These are phyloP conservation scores for Epichloe uncinata DNA, from an alignment of 2,329 filamentous ascomycete species.

Conservation along the genomic window DNA sequence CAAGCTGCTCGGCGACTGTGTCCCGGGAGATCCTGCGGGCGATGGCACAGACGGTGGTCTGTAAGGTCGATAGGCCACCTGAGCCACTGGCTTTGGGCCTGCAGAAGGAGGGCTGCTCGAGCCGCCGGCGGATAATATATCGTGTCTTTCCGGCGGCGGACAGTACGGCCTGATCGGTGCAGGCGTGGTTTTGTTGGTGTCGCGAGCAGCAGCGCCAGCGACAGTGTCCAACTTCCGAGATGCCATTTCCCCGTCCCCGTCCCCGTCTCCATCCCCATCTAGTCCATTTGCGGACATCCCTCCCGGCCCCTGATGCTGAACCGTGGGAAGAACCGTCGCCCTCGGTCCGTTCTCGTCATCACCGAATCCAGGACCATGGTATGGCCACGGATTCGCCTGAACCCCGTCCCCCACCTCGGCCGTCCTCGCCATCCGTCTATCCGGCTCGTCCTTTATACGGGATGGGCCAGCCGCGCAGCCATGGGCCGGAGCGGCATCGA, in stretches of 20 bases:
- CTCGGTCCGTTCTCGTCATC: constrained; percentile 6
- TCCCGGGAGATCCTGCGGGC: too few species aligned
- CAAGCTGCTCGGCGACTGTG: not conserved
- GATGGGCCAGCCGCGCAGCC: constrained; percentile 7
- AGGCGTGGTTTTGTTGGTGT: constrained; percentile 7
- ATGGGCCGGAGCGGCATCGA: constrained; percentile 13
- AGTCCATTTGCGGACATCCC: not conserved
- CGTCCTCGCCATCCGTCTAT: constrained; percentile 1
- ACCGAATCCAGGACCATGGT: constrained; percentile 13
- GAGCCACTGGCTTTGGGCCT: not conserved
- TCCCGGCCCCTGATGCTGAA: not conserved
- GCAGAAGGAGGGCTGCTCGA: not conserved
- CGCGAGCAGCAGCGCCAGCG: not conserved
- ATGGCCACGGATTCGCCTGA: constrained; percentile 19
- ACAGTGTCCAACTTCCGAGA: too few species aligned
- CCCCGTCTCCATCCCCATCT: too few species aligned
- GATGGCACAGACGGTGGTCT: constrained; percentile 11
- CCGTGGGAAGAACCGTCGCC: constrained; percentile 3
- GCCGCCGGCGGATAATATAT: not conserved
- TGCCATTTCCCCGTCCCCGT: too few species aligned
- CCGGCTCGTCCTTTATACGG: constrained; percentile 5
- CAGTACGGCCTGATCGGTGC: constrained; percentile 16
- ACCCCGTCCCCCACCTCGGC: constrained; percentile 1
- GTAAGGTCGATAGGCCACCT: constrained; percentile 17
- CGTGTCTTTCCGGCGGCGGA: constrained; percentile 6